A percentile compares a stretch with the other conserved stretches of the same genome.
These are phyloP conservation scores for Blastomyces silverae DNA, from an alignment of 2,329 filamentous ascomycete species.

Conservation along the genomic window DNA sequence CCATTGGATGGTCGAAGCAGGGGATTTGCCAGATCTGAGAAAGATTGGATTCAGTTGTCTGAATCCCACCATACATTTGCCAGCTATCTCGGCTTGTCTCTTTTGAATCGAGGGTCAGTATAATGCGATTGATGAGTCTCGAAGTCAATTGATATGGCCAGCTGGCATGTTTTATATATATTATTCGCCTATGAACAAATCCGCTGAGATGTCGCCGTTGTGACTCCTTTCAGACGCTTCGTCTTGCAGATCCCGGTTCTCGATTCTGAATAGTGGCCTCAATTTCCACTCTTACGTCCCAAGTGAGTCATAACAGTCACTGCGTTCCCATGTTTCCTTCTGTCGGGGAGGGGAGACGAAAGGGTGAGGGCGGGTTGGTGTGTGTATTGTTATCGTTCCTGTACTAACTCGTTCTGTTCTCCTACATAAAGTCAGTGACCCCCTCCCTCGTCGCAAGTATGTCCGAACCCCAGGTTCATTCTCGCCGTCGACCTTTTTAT, in stretches of 20 bases:
- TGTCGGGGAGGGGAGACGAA: neutral
- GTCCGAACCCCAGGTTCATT: constrained; percentile 29
- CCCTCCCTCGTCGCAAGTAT: constrained; percentile 24
- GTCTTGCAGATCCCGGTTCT: constrained; percentile 11
- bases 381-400: neutral
- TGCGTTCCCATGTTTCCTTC: neutral
- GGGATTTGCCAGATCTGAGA: neutral
- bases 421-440: neutral
- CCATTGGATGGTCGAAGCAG: neutral
- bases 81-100: neutral
- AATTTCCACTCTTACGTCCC: neutral
- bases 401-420: constrained; percentile 9
- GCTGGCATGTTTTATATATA: constrained; percentile 7
- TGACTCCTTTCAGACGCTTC: neutral
- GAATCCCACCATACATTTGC: neutral
- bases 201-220: constrained; percentile 8
- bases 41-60: neutral
- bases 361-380: neutral
- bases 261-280: constrained; percentile 10
- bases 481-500: constrained; percentile 33
- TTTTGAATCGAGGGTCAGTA: constrained; percentile 12
- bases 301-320: constrained; percentile 11
- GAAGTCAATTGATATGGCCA: constrained; percentile 11
- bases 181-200: neutral
- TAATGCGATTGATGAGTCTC: neutral